Percentiles rank a stretch among this genome's conserved stretches.
These are phyloP conservation scores for Syzygium jambos DNA, from an alignment of 345 rosid genomes.

Conservation along the genomic window DNA sequence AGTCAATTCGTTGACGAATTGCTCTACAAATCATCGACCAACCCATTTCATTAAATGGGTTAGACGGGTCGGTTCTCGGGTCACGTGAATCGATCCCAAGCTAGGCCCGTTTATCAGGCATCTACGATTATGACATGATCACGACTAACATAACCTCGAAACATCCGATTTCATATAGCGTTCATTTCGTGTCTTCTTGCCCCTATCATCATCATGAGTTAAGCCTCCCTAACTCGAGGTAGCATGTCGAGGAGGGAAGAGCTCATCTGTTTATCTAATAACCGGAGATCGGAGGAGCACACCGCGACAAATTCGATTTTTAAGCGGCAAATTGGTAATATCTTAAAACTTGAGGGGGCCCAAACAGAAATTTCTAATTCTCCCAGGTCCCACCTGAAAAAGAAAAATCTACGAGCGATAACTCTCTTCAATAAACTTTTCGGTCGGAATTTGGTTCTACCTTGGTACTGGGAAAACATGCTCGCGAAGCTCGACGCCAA, in stretches of 20 bases:
- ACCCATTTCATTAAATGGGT: too few species aligned
- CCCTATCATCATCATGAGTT: not conserved
- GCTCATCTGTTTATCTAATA: too few species aligned
- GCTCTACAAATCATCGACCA: too few species aligned
- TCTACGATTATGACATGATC: not conserved
- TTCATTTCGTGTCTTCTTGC: not conserved
- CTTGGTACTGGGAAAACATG: constrained; percentile 16
- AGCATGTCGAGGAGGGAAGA: not conserved
- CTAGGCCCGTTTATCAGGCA: not conserved
- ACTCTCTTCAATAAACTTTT: not conserved
- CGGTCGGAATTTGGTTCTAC: not conserved
- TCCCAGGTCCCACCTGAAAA: too few species aligned
- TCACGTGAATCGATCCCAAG: not conserved
- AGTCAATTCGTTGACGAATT: too few species aligned
- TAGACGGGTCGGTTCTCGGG: too few species aligned
- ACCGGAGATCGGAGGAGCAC: not conserved
- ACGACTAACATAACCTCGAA: not conserved
- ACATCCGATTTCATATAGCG: not conserved
- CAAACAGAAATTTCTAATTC: not conserved
- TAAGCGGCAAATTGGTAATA: not conserved
- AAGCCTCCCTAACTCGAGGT: not conserved
- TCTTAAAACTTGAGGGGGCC: not conserved
- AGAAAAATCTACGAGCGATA: not conserved
- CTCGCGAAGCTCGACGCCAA: constrained; percentile 41
- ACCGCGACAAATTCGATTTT: not conserved